Base-by-base conservation (phyloP, 169 alveolate genomes). In the Hepatocystis sp. region DNA sequence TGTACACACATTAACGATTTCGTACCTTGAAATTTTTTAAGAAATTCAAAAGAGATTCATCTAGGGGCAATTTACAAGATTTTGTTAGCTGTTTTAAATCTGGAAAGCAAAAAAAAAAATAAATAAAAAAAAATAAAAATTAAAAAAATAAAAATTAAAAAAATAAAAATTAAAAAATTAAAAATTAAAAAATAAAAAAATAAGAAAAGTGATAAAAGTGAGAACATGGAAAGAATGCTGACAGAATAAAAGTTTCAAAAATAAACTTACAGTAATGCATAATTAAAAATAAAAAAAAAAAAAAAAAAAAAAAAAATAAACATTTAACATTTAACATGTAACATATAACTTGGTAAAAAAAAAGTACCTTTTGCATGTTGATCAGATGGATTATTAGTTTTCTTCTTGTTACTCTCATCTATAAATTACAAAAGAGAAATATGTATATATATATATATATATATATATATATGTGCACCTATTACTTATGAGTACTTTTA, bases 51-150 rank as follows among this genome's bases (percentile, higher is more conserved):
- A 71, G 32, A 21, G 86, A 71, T 23, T 71, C 86, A 39, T 71
- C 86, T 27, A 71, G 34, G 63, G 86, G 86, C 15, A 71, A 47
- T 63, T 71, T 71, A 56, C 86, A 71, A 4, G 47, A 21, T 25
- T 44, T 60, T 56, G 86, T 51, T 51, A 71, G 40, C 28, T 71
- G 86, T 53, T 71, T 71, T 40, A 71, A 52, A 64, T 71, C 86
- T 71, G 40, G 17, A 19, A n/a, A n/a, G n/a, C n/a, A n/a, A n/a
- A n/a, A n/a, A n/a, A n/a, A n/a, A n/a, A n/a, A n/a, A n/a, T n/a
- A n/a, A n/a, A n/a, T n/a, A n/a, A n/a, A n/a, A n/a, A n/a, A n/a
- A n/a, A n/a, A n/a, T n/a, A n/a, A n/a, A n/a, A n/a, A n/a, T n/a
- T n/a, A n/a, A n/a, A n/a, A n/a, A n/a, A n/a, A n/a, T n/a, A n/a